These are phyloP conservation scores for Trichopus zeylanicus DNA, from an alignment of 116 monocot species.

Conservation along the genomic window DNA sequence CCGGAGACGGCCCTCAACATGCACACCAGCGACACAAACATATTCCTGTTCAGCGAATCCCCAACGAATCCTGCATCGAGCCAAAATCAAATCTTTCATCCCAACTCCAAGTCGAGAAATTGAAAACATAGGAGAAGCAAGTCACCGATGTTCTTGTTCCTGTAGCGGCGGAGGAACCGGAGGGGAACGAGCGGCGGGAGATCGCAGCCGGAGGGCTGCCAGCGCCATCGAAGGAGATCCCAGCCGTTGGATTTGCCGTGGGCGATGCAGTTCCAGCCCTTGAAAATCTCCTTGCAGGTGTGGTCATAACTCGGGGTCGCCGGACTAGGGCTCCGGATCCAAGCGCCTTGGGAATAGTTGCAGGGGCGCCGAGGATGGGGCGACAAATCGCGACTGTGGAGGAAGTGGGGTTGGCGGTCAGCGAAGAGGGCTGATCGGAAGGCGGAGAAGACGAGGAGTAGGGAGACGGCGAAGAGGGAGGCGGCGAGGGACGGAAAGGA, in stretches of 20 bases:
- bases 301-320: slow-evolving; percentile 36
- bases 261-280: slow-evolving; percentile 88
- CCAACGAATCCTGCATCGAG: slow-evolving; percentile 77
- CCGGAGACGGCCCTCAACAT: slow-evolving; percentile 45
- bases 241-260: slow-evolving; percentile 43
- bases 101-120: background rate
- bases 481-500: background rate
- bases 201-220: slow-evolving; percentile 56
- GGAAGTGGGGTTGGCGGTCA: background rate
- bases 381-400: background rate
- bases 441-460: slow-evolving; percentile 17
- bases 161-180: slow-evolving; percentile 46
- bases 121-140: background rate
- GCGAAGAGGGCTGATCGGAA: slow-evolving; percentile 1
- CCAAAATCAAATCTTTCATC: background rate
- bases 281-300: slow-evolving; percentile 88
- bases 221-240: slow-evolving; percentile 61
- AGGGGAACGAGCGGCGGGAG: slow-evolving; percentile 57
- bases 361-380: too few relatives aligned
- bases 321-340: slow-evolving; percentile 22
- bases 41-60: slow-evolving; percentile 94
- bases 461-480: slow-evolving; percentile 3
- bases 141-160: slow-evolving; percentile 72
- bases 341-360: slow-evolving; percentile 61
- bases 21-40: slow-evolving; percentile 89